Conservation (phyloP, 495 filamentous ascomycete genomes). For the Extremus antarcticus region DNA sequence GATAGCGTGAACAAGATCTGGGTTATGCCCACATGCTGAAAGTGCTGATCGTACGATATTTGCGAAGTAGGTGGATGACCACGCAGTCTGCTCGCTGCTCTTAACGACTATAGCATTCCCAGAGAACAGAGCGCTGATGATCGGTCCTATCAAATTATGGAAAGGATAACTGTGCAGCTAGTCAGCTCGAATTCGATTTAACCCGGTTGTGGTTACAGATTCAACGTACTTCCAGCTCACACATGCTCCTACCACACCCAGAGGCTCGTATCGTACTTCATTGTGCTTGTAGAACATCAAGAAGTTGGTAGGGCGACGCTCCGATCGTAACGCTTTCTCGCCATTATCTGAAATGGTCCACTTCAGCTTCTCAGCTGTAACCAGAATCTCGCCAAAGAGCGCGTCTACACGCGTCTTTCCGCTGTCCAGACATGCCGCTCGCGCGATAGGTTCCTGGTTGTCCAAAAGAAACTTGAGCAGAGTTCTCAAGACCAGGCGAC, state of each 20-base stretch:
- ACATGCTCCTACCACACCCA: slow-evolving; percentile 83
- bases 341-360: slow-evolving; percentile 94
- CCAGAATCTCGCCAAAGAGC: slow-evolving; percentile 83
- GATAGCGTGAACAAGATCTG: slow-evolving; percentile 70
- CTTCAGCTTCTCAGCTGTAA: slow-evolving; percentile 83
- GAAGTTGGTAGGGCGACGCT: slow-evolving; percentile 67
- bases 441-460: slow-evolving; percentile 79
- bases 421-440: slow-evolving; percentile 83
- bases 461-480: slow-evolving; percentile 69
- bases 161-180: slow-evolving; percentile 48
- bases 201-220: slow-evolving; percentile 1
- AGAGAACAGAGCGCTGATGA: slow-evolving; percentile 85
- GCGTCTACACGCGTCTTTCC: slow-evolving; percentile 95
- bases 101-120: slow-evolving; percentile 90
- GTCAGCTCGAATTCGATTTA: background rate
- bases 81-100: slow-evolving; percentile 84
- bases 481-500: slow-evolving; percentile 69
- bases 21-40: slow-evolving; percentile 69
- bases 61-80: slow-evolving; percentile 73
- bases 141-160: slow-evolving; percentile 85
- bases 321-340: slow-evolving; percentile 65
- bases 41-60: slow-evolving; percentile 69
- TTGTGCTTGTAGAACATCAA: slow-evolving; percentile 95
- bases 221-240: slow-evolving; percentile 83
- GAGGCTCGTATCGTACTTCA: slow-evolving; percentile 78